phyloP scores from a whole-genome alignment of 306 rosid genomes.

The Lathyrus aphaca region DNA sequence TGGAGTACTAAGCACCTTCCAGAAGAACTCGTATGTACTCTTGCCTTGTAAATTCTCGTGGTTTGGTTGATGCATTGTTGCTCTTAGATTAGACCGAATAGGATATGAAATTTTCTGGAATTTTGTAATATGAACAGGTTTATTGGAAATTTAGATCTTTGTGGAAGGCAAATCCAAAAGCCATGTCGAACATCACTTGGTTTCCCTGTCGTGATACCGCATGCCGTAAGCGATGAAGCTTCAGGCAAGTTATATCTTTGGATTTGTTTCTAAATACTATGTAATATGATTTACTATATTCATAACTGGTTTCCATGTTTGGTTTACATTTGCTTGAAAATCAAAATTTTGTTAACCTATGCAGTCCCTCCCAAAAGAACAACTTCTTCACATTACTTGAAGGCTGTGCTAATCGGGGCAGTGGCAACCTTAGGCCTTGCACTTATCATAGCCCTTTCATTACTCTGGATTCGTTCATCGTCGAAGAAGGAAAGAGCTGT shows the following conservation, averaged over 20 bases:
- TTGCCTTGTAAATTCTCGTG: not conserved
- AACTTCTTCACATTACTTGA: conserved; percentile 74
- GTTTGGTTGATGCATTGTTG: not conserved
- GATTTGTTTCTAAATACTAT: conserved; percentile 22
- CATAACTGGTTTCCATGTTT: not conserved
- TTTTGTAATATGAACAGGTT: conserved; percentile 53
- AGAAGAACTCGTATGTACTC: conserved; percentile 69
- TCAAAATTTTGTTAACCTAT: conserved; percentile 15
- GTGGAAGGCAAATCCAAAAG: conserved; percentile 86
- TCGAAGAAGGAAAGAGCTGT: conserved; percentile 80
- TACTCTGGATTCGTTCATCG: conserved; percentile 70
- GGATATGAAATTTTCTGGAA: not conserved
- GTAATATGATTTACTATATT: not conserved
- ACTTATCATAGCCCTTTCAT: conserved; percentile 55
- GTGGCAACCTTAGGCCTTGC: conserved; percentile 62
- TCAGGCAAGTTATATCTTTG: conserved; percentile 60
- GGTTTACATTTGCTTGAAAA: conserved; percentile 28
- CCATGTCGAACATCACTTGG: conserved; percentile 92
- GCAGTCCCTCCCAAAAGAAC: conserved; percentile 79
- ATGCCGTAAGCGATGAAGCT: conserved; percentile 84
- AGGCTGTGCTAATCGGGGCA: conserved; percentile 78
- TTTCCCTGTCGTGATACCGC: conserved; percentile 92
- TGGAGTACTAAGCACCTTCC: conserved; percentile 88
- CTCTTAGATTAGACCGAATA: not conserved
- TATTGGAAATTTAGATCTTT: conserved; percentile 81